phyloP scores from a whole-genome alignment of 2,329 filamentous ascomycete genomes.

The Sporothrix humicola region DNA sequence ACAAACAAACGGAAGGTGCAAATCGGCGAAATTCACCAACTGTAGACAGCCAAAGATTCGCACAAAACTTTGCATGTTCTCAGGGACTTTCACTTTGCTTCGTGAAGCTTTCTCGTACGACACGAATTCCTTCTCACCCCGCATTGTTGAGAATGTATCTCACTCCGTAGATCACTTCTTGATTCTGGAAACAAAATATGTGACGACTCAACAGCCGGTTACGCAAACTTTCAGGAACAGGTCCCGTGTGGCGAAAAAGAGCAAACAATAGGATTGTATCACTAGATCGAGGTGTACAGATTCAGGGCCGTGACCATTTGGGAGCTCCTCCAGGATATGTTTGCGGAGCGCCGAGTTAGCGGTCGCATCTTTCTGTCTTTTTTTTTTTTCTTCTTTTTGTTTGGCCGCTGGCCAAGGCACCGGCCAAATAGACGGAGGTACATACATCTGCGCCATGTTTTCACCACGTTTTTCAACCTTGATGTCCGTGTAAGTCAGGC shows the following conservation, averaged over 20 bases:
- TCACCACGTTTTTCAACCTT: not conserved
- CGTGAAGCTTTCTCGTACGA: not conserved
- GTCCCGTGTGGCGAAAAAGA: not conserved
- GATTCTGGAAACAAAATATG: no score
- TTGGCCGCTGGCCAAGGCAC: not conserved
- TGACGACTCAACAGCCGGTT: not conserved
- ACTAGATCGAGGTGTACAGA: no score
- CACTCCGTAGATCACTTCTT: not conserved
- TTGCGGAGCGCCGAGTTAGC: not conserved
- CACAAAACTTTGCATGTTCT: not conserved
- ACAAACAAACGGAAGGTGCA: constrained; percentile 13
- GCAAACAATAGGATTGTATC: constrained; percentile 16
- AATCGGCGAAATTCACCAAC: constrained; percentile 12
- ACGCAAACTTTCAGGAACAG: constrained; percentile 1
- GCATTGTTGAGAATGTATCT: constrained; percentile 3
- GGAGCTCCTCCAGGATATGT: not conserved
- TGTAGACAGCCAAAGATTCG: not conserved
- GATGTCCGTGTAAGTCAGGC: not conserved
- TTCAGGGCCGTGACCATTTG: constrained; percentile 5
- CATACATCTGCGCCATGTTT: not conserved
- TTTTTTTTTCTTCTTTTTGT: not conserved
- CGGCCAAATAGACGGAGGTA: not conserved
- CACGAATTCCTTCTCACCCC: constrained; percentile 2
- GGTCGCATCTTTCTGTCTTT: not conserved
- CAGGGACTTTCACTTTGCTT: no score